Base-by-base conservation (phyloP, 2,329 filamentous ascomycete genomes). In the Calycina herbarum region DNA sequence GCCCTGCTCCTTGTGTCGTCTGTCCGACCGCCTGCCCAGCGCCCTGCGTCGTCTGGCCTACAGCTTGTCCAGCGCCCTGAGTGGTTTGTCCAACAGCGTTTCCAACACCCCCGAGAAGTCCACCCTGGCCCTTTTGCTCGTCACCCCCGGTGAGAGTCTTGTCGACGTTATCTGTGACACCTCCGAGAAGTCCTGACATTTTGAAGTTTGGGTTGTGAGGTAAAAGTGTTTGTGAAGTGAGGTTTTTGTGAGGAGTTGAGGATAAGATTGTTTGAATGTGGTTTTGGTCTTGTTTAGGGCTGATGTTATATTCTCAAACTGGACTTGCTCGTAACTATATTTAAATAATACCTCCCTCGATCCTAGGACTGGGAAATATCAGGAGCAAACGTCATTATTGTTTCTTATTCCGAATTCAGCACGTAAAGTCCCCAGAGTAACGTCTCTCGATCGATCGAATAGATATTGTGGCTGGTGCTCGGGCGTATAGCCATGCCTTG, bases 121-220 rank as follows among this genome's bases (percentile, higher is more conserved):
- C 78, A 10, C 78, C 78, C 67, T 79, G 75, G 48, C 77, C 77
- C 33, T 78, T 62, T 24, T 75, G 73, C 66, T 79, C 73, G 38
- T 78, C 76, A 63, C 77, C 78, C 54, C 78, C 78, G 20, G 77
- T 78, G 59, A 79, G 73, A 56, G 78, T 76, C 63, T 76, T 78
- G 68, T 78, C 76, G 64, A 78, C 70, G 45, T 72, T 71, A 65
- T 77, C 75, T 61, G 76, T 75, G 29, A 78, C 66, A 57, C 73
- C 72, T 67, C 77, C 77, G 59, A 79, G 72, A 57, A 79, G 70
- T 13, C 77, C 77, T 29, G 71, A 63, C 69, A 73, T 73, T 71
- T 60, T 71, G 67, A 56, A 51, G 63, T 57, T 65, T 64, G 40
- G 61, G 13, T 33, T 48, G n/a, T 29, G 54, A 29, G 62, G 61